phyloP scores from a whole-genome alignment of 108 stramenopile species.

The Bacterosira constricta region DNA sequence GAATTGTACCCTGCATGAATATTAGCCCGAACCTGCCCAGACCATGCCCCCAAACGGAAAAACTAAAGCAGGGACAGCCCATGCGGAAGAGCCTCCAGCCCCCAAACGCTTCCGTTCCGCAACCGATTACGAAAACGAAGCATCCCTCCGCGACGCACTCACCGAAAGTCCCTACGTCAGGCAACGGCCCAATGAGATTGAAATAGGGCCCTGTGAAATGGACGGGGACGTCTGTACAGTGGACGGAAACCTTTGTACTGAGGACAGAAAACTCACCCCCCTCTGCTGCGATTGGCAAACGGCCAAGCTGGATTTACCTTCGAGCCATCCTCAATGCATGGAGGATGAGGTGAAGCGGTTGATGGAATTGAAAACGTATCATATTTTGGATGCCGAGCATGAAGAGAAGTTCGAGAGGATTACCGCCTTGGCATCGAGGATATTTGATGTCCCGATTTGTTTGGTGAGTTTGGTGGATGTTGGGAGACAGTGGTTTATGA shows the following conservation, averaged over 20 bases:
- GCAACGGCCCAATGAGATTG: neutral
- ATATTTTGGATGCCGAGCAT: conserved; percentile 62
- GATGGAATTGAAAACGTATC: conserved; percentile 64
- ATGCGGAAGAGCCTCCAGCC: too few relatives aligned
- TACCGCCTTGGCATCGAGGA: conserved; percentile 54
- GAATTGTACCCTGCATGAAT: too few relatives aligned
- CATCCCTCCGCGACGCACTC: conserved; percentile 3
- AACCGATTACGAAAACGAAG: conserved; percentile 13
- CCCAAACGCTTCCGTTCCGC: conserved; percentile 4
- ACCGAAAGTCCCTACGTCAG: neutral
- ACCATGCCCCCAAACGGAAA: too few relatives aligned
- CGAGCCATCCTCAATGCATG: conserved; percentile 41
- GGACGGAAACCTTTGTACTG: neutral
- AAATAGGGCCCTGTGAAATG: neutral
- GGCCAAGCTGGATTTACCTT: conserved; percentile 21
- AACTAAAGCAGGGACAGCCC: too few relatives aligned
- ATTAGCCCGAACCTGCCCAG: too few relatives aligned
- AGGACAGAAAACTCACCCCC: neutral
- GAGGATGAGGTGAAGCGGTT: conserved; percentile 68
- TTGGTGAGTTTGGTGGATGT: conserved; percentile 75
- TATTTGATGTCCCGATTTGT: conserved; percentile 76
- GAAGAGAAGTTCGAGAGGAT: conserved; percentile 69
- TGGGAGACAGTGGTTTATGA: conserved; percentile 81
- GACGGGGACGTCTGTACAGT: too few relatives aligned
- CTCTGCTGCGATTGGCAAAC: conserved; percentile 34